Evolutionary conservation across 2,329 filamentous ascomycete species (phyloP), one percentile per base, ranked within the genome.

Genomic region (Onygenales sp.): DNA sequence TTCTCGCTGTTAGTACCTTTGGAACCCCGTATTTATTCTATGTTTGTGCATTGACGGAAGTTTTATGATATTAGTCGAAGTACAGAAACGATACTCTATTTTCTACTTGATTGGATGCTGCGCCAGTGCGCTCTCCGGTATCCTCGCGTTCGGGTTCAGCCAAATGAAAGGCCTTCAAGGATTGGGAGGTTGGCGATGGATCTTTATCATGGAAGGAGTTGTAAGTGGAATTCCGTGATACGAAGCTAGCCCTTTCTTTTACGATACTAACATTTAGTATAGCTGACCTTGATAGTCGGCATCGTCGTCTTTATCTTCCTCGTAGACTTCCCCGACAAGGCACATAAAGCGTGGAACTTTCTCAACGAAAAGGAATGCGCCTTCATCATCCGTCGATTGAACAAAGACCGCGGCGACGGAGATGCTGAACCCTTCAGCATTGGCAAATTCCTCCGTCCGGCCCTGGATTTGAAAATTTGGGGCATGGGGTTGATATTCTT

Each of bases 381-480:
- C 38, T 79, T 72, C 55, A 68, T 81, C 57, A 72, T 81, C 52
- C 69, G 72, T 9, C 71, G 75, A 8, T 74, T 82, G 27, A 71
- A 80, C 45, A 68, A 69, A 32, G 79, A 82, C 56, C 75, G 79
- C 17, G 70, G 73, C 13, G 79, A 82, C 60, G 76, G 73, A 2
- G 69, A 72, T 7, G 59, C 69, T 0, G 73, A 78, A 59, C 65
- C 72, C 0, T 82, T 80, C 64, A 69, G 66, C 6, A 17, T 78
- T 0, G 64, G 59, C 10, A 43, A n/a, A 44, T 51, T 43, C 39
- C 64, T 81, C 48, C 67, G 65, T 31, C 69, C 72, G 27, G 76
- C 69, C 2, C 54, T 67, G 1, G 79, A 82, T 56, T 59, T 72
- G 54, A 81, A 81, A 60, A 70, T 81, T 50, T 81, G 79, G 77